Conservation (phyloP, 257 asterid species). For the Rhazya stricta region DNA sequence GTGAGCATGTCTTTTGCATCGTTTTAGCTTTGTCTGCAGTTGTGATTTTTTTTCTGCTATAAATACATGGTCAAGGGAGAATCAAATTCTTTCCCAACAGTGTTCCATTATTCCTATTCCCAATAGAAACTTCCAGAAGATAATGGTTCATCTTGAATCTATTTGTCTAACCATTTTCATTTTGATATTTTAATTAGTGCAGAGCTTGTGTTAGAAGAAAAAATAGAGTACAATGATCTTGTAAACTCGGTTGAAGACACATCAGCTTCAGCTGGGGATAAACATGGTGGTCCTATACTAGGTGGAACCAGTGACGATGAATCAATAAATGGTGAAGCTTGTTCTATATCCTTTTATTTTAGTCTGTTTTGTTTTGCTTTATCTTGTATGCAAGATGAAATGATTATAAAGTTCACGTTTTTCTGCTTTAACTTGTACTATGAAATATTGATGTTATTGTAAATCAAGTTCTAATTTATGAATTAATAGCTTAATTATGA, state of each 20-base stretch:
- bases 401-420: neutral
- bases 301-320: constrained; percentile 29
- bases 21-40: neutral
- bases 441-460: neutral
- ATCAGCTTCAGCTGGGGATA: constrained; percentile 29
- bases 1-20: neutral
- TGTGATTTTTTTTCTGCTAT: neutral
- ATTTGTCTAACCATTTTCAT: constrained; percentile 11
- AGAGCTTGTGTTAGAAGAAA: constrained; percentile 72
- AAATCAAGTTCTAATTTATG: neutral
- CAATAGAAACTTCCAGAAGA: neutral
- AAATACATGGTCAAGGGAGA: neutral
- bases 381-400: neutral
- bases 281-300: constrained; percentile 18
- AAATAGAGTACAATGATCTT: constrained; percentile 84
- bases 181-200: constrained; percentile 52
- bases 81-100: neutral
- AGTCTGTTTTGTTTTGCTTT: neutral
- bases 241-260: constrained; percentile 45
- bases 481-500: neutral
- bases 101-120: neutral
- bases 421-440: neutral
- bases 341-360: constrained; percentile 4
- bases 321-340: constrained; percentile 38
- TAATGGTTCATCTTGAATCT: neutral